phyloP scores from a whole-genome alignment of 768 basidiomycete genomes.

The Phallus indusiatus region DNA sequence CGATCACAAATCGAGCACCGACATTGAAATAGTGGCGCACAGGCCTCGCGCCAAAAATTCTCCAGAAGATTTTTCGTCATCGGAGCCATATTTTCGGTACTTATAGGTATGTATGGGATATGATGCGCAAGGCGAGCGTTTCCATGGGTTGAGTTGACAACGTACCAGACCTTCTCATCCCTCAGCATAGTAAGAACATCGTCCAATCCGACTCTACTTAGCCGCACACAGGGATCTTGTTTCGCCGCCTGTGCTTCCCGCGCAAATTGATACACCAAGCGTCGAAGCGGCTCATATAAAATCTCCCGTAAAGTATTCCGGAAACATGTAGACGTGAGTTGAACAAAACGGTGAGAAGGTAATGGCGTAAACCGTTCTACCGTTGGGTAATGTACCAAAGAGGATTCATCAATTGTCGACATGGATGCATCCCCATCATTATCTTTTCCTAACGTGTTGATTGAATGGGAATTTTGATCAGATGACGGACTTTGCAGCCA shows the following conservation, averaged over 20 bases:
- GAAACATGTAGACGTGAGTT: conserved; percentile 50
- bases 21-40: conserved; percentile 61
- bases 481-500: background rate
- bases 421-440: conserved; percentile 28
- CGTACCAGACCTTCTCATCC: conserved; percentile 57
- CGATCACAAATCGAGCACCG: conserved; percentile 67
- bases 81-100: conserved; percentile 28
- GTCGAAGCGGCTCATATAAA: conserved; percentile 55
- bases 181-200: conserved; percentile 50
- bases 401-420: conserved; percentile 13
- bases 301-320: conserved; percentile 51
- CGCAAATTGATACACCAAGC: conserved; percentile 64
- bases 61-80: conserved; percentile 52
- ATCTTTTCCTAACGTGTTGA: conserved; percentile 16
- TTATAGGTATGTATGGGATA: conserved; percentile 61
- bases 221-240: conserved; percentile 43
- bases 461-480: background rate
- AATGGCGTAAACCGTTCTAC: conserved; percentile 45
- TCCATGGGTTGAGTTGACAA: conserved; percentile 33
- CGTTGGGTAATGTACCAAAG: conserved; percentile 16
- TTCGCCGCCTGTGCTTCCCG: conserved; percentile 28
- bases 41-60: conserved; percentile 64
- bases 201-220: conserved; percentile 46
- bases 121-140: conserved; percentile 60
- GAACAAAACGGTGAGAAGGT: conserved; percentile 54